A percentile compares a stretch with the other conserved stretches of the same genome.
Evolutionary conservation across 23 red algal genomes (phyloP).

Genomic region (Gracilaria caudata): DNA sequence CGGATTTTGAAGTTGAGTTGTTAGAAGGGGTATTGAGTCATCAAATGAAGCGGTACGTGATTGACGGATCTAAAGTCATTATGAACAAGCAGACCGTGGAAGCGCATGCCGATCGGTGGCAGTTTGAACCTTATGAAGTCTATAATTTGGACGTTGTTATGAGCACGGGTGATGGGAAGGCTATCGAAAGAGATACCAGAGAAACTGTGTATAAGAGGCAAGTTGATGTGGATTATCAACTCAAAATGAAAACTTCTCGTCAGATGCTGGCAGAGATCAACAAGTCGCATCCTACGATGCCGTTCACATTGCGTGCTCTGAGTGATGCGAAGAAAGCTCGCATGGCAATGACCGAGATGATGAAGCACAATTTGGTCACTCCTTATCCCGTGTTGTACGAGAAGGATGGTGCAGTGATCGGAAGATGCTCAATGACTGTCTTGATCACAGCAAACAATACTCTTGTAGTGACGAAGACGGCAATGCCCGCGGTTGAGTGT

Average conservation of each 20-base stretch:
- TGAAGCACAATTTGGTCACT: slow-evolving; percentile 88
- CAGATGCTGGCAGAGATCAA: slow-evolving; percentile 89
- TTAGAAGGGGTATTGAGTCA: slow-evolving; percentile 95
- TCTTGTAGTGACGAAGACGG: slow-evolving; percentile 68
- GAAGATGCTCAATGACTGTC: slow-evolving; percentile 83
- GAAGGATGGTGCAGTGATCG: slow-evolving; percentile 89
- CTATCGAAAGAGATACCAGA: slow-evolving; percentile 68
- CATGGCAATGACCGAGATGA: slow-evolving; percentile 93
- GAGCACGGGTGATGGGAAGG: slow-evolving; percentile 95
- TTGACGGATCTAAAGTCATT: slow-evolving; percentile 92
- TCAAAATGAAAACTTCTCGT: slow-evolving; percentile 95
- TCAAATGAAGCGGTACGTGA: slow-evolving; percentile 92
- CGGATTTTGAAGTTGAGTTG: slow-evolving; percentile 69
- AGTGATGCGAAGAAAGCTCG: slow-evolving; percentile 77
- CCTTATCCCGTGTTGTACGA: slow-evolving; percentile 98
- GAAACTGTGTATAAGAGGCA: slow-evolving; percentile 91
- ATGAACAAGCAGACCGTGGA: slow-evolving; percentile 89
- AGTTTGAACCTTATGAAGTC: slow-evolving; percentile 92
- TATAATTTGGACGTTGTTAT: slow-evolving; percentile 96
- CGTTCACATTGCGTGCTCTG: slow-evolving; percentile 87
- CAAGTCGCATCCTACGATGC: slow-evolving; percentile 80
- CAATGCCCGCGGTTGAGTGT: slow-evolving; percentile 46
- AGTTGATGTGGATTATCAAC: slow-evolving; percentile 91
- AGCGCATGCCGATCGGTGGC: slow-evolving; percentile 73
- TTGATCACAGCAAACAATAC: slow-evolving; percentile 92